Conservation (phyloP, 208 protist species). For the Acanthamoeba royreba region DNA sequence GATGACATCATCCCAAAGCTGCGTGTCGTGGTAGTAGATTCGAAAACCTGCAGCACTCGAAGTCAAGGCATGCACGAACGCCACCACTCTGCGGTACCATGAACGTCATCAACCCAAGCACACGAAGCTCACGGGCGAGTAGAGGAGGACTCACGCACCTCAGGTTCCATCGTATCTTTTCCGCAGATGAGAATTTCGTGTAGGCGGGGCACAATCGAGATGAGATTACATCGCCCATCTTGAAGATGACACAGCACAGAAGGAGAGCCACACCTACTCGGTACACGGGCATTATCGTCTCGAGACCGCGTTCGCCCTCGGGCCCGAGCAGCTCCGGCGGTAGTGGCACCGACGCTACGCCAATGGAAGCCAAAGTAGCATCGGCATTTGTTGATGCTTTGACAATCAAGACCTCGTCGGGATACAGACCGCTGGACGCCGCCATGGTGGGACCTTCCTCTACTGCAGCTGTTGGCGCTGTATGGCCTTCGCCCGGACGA, state of each 20-base stretch:
- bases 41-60: neutral
- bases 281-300: neutral
- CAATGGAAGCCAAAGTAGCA: no score
- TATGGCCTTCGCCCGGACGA: no score
- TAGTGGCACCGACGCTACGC: neutral
- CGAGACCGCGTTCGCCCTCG: neutral
- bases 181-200: neutral
- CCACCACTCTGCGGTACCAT: neutral
- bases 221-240: neutral
- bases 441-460: no score
- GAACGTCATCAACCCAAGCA: neutral
- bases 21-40: neutral
- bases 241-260: neutral
- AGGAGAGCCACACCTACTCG: neutral
- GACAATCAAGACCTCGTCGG: no score
- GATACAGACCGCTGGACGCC: no score
- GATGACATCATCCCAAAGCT: neutral
- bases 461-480: no score
- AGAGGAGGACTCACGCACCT: neutral
- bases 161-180: neutral
- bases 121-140: no score
- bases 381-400: neutral
- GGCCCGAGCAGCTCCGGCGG: neutral
- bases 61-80: neutral
- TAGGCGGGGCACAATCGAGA: neutral